Base-by-base conservation (phyloP, 371 early-diverging fungal genomes). In the Actinomortierella wolfii region DNA sequence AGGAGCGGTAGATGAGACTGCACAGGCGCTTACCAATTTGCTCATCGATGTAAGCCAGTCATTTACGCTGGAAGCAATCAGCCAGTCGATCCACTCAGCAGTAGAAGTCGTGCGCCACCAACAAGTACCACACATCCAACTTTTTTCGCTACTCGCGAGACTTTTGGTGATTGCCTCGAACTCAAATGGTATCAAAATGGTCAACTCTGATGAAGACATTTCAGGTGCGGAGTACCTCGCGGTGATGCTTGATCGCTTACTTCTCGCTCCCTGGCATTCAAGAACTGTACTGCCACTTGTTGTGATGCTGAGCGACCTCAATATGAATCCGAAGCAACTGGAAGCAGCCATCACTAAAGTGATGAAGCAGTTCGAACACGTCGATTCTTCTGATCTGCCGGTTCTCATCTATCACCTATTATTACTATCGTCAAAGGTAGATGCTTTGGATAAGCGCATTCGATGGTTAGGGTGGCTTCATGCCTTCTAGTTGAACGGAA, bases 351-450 rank as follows among this genome's bases (percentile, higher is more conserved):
- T 67, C 17, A 18, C 63, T 42, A 73, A 73, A 47, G 56, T 73
- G 47, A 62, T 73, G 64, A 86, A 83, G 26, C 80, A 84, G 51
- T 61, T 86, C 53, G 63, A 77, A 24, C 62, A 75, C 0, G 66
- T 86, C 8, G 88, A 85, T 49, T 61, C 81, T 1, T 78, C 85
- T 42, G 86, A 83, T 51, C 66, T 82, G 2, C 88, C 88, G 9
- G 82, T 84, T 2, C 74, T 81, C 51, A 67, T 83, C 14, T 86
- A 83, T 56, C 86, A 85, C 48, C 40, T 88, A 20, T 60, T 88
- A 6, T 64, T 84, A 9, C 65, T 88, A 2, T 84, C 85, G 17
- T 73, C 83, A 55, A 88, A 88, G 80, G 87, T 87, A 68, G 13
- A 18, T 11, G 11, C 34, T 34, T 11, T 34, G 43, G 13, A 4